Conservation (phyloP, 2,329 filamentous ascomycete genomes). For the Dendryphion nanum region DNA sequence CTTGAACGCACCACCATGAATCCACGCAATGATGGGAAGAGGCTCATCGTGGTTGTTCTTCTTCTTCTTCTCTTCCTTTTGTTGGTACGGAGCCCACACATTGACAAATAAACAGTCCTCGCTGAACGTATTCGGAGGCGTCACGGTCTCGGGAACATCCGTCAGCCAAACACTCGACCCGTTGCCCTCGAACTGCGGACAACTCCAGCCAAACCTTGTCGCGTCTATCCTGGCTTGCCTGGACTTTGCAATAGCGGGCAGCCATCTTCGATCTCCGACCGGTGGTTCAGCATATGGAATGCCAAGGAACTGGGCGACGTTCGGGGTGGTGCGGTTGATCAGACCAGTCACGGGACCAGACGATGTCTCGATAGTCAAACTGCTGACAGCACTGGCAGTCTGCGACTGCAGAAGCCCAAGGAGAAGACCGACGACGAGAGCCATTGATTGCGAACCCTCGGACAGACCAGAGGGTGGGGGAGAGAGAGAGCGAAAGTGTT, state of each 20-base stretch:
- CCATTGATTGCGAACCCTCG: constrained; percentile 12
- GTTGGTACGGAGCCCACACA: constrained; percentile 43
- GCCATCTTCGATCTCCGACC: constrained; percentile 29
- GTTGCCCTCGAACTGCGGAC: constrained; percentile 23
- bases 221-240: constrained; percentile 22
- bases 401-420: constrained; percentile 11
- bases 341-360: constrained; percentile 32
- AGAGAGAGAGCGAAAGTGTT: too few relatives aligned
- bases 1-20: constrained; percentile 49
- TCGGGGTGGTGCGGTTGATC: constrained; percentile 31
- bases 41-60: constrained; percentile 15
- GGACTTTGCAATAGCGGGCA: constrained; percentile 25
- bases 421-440: constrained; percentile 4
- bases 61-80: constrained; percentile 5
- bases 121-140: constrained; percentile 17
- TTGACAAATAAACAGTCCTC: constrained; percentile 51
- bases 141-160: constrained; percentile 25
- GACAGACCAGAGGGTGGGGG: too few relatives aligned
- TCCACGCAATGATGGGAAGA: constrained; percentile 48
- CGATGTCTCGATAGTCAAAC: constrained; percentile 21
- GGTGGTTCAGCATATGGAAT: constrained; percentile 40
- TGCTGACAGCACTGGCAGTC: constrained; percentile 11
- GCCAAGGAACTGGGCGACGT: constrained; percentile 39
- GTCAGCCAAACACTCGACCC: constrained; percentile 18
- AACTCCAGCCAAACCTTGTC: constrained; percentile 25